Evolutionary conservation across 2,329 filamentous ascomycete species (phyloP).

Genomic region (Microcyclosporella mali): DNA sequence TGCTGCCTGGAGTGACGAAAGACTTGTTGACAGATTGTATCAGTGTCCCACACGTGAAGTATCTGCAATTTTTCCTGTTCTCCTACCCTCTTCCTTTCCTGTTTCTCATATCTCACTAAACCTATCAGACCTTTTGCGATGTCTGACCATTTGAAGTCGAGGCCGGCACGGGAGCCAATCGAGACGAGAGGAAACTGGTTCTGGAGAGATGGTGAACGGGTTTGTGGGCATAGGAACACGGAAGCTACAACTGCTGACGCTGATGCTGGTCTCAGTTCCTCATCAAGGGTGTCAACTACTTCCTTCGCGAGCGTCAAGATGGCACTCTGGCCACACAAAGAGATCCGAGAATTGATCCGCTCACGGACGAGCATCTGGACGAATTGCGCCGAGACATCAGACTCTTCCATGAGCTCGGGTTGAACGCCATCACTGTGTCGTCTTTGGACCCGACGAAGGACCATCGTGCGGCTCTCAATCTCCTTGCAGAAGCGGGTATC

Average conservation of each 20-base stretch:
- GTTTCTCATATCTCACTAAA: neutral
- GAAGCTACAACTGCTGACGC: neutral
- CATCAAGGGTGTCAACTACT: conserved; percentile 22
- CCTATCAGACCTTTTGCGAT: neutral
- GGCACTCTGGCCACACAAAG: neutral
- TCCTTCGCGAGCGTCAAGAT: conserved; percentile 4
- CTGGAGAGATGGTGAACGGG: conserved; percentile 3
- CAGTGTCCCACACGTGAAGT: no score
- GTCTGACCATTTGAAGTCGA: conserved; percentile 1
- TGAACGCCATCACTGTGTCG: conserved; percentile 18
- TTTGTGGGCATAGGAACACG: neutral
- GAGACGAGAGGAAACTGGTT: conserved; percentile 1
- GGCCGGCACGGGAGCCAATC: conserved; percentile 2
- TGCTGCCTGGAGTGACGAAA: no score
- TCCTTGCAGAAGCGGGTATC: conserved; percentile 16
- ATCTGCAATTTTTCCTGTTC: no score
- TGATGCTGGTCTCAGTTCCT: conserved; percentile 12
- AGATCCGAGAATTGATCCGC: conserved; percentile 7
- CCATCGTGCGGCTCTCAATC: conserved; percentile 11
- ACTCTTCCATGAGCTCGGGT: conserved; percentile 13
- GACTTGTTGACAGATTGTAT: no score
- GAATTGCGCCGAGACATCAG: conserved; percentile 16
- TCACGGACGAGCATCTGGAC: conserved; percentile 11
- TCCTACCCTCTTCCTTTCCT: neutral
- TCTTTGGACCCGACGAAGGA: conserved; percentile 8